These are phyloP conservation scores for Eimeria tenella DNA, from an alignment of 169 alveolate species.

Conservation along the genomic window DNA sequence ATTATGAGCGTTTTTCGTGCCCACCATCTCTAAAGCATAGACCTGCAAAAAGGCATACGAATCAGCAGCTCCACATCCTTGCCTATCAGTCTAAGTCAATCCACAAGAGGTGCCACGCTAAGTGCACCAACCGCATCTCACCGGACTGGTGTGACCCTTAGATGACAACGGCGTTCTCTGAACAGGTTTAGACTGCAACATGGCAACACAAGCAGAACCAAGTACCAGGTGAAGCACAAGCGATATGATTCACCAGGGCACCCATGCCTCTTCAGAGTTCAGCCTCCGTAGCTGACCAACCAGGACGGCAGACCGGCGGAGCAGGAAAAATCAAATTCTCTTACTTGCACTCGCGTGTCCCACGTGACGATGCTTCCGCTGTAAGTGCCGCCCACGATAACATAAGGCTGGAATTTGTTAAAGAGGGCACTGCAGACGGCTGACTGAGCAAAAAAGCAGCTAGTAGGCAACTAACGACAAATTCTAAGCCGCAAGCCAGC, in stretches of 20 bases:
- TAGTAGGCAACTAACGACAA: background rate
- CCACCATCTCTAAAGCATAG: constrained; percentile 91
- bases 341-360: constrained; percentile 94
- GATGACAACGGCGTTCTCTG: constrained; percentile 89
- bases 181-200: constrained; percentile 86
- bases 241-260: background rate
- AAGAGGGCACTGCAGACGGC: constrained; percentile 91
- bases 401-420: constrained; percentile 91
- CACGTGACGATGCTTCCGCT: constrained; percentile 93
- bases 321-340: background rate
- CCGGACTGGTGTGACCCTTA: constrained; percentile 91
- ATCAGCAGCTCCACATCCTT: background rate
- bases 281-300: too few species aligned
- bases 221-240: too few species aligned
- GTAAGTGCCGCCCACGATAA: constrained; percentile 94
- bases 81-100: too few species aligned
- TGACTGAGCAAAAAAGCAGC: constrained; percentile 71
- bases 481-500: background rate
- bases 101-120: too few species aligned
- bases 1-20: constrained; percentile 93
- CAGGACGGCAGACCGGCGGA: too few species aligned
- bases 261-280: background rate
- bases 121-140: background rate
- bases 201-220: background rate
- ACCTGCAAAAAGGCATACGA: constrained; percentile 71